A percentile compares a stretch with the other conserved stretches of the same genome.
Conservation (phyloP, 306 rosid species). For the Mimosa bimucronata region DNA sequence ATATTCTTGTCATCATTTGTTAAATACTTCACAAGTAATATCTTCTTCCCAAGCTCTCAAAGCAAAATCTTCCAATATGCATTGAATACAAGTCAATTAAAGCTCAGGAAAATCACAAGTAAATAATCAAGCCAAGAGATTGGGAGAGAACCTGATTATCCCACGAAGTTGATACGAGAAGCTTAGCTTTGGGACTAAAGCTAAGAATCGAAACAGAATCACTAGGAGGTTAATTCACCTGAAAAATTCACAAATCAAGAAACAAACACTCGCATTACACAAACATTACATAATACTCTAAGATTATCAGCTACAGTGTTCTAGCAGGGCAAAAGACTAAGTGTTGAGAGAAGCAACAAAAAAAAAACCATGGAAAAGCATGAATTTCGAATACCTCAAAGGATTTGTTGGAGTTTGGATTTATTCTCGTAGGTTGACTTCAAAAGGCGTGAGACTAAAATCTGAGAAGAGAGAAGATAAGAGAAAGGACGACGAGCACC, state of each 20-base stretch:
- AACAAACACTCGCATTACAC: conserved; percentile 4
- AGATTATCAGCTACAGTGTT: background rate
- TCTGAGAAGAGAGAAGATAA: too few relatives aligned
- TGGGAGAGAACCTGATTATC: conserved; percentile 72
- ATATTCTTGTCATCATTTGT: too few relatives aligned
- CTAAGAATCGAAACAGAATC: conserved; percentile 89
- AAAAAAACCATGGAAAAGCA: background rate
- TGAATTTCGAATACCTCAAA: conserved; percentile 50
- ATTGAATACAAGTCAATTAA: background rate
- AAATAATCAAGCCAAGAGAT: background rate
- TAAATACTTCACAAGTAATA: too few relatives aligned
- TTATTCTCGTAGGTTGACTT: too few relatives aligned
- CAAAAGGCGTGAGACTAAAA: too few relatives aligned
- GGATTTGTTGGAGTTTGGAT: conserved; percentile 73
- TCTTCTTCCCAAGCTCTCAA: background rate
- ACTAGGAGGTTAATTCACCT: conserved; percentile 85
- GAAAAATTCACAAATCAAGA: background rate
- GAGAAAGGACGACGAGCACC: too few relatives aligned
- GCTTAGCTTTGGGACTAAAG: conserved; percentile 89
- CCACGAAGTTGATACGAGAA: conserved; percentile 91
- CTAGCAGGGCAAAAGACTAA: background rate
- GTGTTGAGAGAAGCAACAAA: background rate
- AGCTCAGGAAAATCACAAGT: background rate
- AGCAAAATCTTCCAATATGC: background rate
- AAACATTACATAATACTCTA: background rate